Conservation (phyloP, 805 yeast species). For the Cyberlindnera euphorbiiphila region DNA sequence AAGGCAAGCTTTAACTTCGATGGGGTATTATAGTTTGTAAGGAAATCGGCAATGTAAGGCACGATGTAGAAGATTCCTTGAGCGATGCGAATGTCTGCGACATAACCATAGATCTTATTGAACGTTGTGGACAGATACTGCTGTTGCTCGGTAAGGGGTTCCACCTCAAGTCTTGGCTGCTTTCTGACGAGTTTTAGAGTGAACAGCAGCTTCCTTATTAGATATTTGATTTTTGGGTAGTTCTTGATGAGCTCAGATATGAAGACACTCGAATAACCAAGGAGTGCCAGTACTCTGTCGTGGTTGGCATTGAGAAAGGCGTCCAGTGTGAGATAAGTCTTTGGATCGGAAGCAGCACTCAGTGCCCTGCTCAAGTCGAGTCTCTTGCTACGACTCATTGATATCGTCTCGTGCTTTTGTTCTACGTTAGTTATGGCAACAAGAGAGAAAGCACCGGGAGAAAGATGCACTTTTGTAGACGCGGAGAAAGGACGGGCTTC, state of each 20-base stretch:
- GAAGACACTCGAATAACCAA: slow-evolving; percentile 15
- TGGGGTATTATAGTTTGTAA: slow-evolving; percentile 16
- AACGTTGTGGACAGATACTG: slow-evolving; percentile 6
- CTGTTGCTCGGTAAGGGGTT: slow-evolving; percentile 10
- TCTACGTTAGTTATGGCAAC: too few species aligned
- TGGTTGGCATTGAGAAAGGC: slow-evolving; percentile 13
- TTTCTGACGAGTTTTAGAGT: slow-evolving; percentile 7
- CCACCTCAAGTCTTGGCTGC: background rate
- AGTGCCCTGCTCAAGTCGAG: slow-evolving; percentile 1
- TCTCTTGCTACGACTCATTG: background rate
- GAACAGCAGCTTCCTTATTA: slow-evolving; percentile 13
- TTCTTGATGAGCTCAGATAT: slow-evolving; percentile 16
- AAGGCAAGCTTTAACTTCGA: slow-evolving; percentile 9
- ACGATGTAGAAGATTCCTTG: slow-evolving; percentile 19
- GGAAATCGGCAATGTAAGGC: slow-evolving; percentile 18
- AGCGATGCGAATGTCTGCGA: slow-evolving; percentile 21
- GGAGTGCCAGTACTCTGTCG: slow-evolving; percentile 16
- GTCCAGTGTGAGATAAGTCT: slow-evolving; percentile 8
- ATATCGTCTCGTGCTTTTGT: too few species aligned
- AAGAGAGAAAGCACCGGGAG: too few species aligned
- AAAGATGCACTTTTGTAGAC: too few species aligned
- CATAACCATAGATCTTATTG: slow-evolving; percentile 17
- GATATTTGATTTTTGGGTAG: slow-evolving; percentile 16
- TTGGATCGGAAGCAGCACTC: slow-evolving; percentile 2
- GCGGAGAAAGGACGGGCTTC: too few species aligned